Percentiles rank a stretch among this genome's conserved stretches.
Conservation (phyloP, 2,329 filamentous ascomycete genomes). For the Claviceps purpurea region DNA sequence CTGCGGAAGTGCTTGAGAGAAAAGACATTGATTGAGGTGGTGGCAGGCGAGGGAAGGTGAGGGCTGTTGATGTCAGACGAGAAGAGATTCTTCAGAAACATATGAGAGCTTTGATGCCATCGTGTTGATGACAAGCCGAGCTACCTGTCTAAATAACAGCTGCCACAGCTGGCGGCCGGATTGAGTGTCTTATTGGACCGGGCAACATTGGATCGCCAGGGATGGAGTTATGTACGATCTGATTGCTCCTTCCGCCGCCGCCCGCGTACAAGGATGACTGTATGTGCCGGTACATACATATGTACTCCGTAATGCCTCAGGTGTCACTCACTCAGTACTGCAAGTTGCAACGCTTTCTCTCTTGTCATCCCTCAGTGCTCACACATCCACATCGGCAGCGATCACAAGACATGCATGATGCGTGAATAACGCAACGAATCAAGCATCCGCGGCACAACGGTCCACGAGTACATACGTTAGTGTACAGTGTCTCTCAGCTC, state of each 20-base stretch:
- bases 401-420: slow-evolving; percentile 1
- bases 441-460: background rate
- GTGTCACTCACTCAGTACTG: no score
- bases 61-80: background rate
- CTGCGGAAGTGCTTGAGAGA: background rate
- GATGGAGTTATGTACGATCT: background rate
- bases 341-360: background rate
- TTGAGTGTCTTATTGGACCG: background rate
- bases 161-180: background rate
- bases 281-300: no score
- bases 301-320: background rate
- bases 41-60: background rate
- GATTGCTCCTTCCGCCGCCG: background rate
- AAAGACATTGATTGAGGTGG: slow-evolving; percentile 1
- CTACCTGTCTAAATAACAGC: background rate
- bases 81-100: background rate
- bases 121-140: background rate
- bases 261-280: no score
- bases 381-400: slow-evolving; percentile 1
- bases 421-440: background rate
- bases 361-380: background rate
- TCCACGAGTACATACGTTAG: background rate
- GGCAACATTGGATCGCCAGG: background rate
- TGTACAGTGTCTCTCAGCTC: background rate
- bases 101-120: background rate